Conservation (phyloP, 306 rosid genomes). For the Adenanthera pavonina region DNA sequence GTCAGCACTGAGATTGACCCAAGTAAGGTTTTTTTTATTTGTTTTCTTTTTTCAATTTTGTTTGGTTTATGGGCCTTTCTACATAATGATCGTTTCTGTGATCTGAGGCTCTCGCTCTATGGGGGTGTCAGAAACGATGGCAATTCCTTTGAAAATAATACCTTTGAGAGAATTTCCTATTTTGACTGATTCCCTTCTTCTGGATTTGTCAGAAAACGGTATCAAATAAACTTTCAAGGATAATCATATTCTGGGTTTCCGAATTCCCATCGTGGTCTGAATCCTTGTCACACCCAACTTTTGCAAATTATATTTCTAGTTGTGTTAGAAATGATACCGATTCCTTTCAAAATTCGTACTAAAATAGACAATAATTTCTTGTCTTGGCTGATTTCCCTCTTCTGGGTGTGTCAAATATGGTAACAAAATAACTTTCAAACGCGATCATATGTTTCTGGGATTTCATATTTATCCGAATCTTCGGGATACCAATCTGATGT, state of each 20-base stretch:
- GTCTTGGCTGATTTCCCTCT: conserved; percentile 11
- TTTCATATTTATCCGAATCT: no score
- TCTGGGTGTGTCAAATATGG: background rate
- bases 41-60: background rate
- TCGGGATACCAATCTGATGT: background rate
- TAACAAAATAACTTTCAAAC: background rate
- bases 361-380: no score
- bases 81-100: background rate
- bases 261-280: background rate
- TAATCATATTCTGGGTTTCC: background rate
- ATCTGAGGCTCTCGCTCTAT: background rate
- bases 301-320: background rate
- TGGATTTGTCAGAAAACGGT: background rate
- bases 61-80: no score
- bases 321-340: background rate
- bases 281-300: background rate
- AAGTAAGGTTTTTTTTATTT: conserved; percentile 52
- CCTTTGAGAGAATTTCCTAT: background rate
- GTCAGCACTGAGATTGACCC: conserved; percentile 74
- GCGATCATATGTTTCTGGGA: background rate
- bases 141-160: background rate
- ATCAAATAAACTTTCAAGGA: background rate
- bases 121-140: conserved; percentile 4
- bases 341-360: background rate
- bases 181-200: conserved; percentile 1